phyloP scores from a whole-genome alignment of 306 rosid genomes.

The Mimosa pudica region DNA sequence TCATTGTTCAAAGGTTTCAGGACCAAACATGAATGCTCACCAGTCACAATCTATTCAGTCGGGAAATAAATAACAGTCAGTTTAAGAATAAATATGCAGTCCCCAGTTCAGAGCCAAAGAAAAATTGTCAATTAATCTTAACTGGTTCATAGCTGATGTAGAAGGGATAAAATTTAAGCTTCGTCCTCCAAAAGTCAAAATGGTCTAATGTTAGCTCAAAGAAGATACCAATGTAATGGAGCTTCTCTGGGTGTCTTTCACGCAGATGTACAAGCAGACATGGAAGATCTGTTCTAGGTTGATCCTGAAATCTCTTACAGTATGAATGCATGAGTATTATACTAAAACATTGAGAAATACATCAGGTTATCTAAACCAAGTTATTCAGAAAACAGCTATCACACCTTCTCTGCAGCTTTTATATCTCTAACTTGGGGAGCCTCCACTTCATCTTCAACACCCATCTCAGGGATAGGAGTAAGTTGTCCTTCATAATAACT shows the following conservation, averaged over 20 bases:
- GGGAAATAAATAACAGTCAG: slow-evolving; percentile 21
- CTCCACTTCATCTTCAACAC: slow-evolving; percentile 52
- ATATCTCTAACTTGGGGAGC: slow-evolving; percentile 53
- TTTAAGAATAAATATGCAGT: slow-evolving; percentile 6
- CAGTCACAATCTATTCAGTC: slow-evolving; percentile 72
- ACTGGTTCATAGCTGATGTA: slow-evolving; percentile 94
- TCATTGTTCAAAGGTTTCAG: slow-evolving; percentile 84
- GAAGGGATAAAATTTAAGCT: slow-evolving; percentile 87
- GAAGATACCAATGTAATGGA: slow-evolving; percentile 92
- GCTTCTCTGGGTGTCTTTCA: slow-evolving; percentile 89
- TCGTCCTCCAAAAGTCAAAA: slow-evolving; percentile 84
- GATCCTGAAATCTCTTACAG: background rate
- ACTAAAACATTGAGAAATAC: background rate
- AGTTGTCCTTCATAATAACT: slow-evolving; percentile 96
- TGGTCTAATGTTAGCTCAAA: slow-evolving; percentile 93
- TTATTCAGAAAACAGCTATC: slow-evolving; percentile 5
- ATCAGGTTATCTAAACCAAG: slow-evolving; percentile 13
- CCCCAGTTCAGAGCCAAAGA: slow-evolving; percentile 11
- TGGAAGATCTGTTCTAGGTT: slow-evolving; percentile 79
- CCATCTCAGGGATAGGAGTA: slow-evolving; percentile 74
- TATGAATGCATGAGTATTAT: background rate
- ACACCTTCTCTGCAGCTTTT: slow-evolving; percentile 90
- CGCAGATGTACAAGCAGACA: slow-evolving; percentile 85
- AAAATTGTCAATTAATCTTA: slow-evolving; percentile 48
- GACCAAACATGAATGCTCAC: slow-evolving; percentile 94